A percentile compares a stretch with the other conserved stretches of the same genome.
Conservation (phyloP, 306 rosid genomes). For the Trifolium fragiferum region DNA sequence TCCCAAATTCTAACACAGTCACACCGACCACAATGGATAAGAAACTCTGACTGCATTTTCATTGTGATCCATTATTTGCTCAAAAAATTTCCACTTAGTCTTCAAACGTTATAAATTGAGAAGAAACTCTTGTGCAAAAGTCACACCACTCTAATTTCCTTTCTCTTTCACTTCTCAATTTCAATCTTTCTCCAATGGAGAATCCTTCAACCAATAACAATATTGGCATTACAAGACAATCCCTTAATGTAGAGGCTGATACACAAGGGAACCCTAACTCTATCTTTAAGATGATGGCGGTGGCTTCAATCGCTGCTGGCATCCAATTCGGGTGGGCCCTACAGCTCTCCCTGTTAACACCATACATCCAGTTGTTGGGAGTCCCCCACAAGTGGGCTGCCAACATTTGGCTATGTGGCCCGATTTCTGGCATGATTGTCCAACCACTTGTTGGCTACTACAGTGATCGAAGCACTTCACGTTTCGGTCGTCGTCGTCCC, state of each 20-base stretch:
- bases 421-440: conserved; percentile 69
- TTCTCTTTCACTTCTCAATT: not conserved
- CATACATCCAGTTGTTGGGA: conserved; percentile 72
- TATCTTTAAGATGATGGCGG: conserved; percentile 42
- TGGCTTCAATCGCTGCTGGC: conserved; percentile 74
- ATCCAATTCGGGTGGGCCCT: conserved; percentile 89
- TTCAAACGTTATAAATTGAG: not conserved
- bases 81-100: not conserved
- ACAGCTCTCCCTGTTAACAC: conserved; percentile 70
- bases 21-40: not conserved
- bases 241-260: not conserved
- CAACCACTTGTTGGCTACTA: conserved; percentile 74
- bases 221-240: not conserved
- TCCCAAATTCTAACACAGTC: not conserved
- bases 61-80: not conserved
- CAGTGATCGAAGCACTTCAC: conserved; percentile 66
- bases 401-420: conserved; percentile 80
- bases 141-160: not conserved
- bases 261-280: conserved; percentile 15
- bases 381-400: conserved; percentile 73
- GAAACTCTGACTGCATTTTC: too few species aligned
- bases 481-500: conserved; percentile 77
- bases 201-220: not conserved
- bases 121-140: not conserved
- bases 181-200: not conserved